Conservation (phyloP, 208 protist genomes). For the Trypanosoma congolense region DNA sequence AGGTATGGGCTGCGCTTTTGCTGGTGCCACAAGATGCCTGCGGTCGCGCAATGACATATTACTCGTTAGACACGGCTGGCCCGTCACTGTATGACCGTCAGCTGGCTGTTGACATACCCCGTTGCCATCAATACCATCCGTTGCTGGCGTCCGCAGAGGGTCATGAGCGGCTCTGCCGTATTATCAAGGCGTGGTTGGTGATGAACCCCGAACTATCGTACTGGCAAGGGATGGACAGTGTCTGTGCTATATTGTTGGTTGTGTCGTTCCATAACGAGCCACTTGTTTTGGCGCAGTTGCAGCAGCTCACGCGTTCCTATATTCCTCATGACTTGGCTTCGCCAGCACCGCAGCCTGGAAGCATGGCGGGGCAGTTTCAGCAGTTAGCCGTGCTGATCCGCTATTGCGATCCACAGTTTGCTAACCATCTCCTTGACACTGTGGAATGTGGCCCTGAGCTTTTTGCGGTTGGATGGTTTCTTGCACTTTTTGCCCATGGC, state of each 20-base stretch:
- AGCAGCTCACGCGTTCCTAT: conserved; percentile 74
- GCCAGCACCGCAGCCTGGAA: conserved; percentile 1
- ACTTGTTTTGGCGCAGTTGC: conserved; percentile 71
- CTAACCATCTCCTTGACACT: conserved; percentile 70
- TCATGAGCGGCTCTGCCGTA: conserved; percentile 54
- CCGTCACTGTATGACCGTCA: conserved; percentile 67
- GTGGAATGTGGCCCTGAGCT: conserved; percentile 85
- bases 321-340: conserved; percentile 53
- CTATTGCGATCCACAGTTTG: conserved; percentile 90
- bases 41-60: conserved; percentile 15
- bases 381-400: conserved; percentile 52
- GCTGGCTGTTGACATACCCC: conserved; percentile 91
- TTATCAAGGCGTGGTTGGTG: conserved; percentile 83
- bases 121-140: conserved; percentile 93
- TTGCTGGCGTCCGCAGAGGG: conserved; percentile 71
- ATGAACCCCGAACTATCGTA: conserved; percentile 56
- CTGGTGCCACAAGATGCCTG: conserved; percentile 37
- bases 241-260: conserved; percentile 84
- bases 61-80: conserved; percentile 18
- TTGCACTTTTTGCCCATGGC: conserved; percentile 87
- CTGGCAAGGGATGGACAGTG: conserved; percentile 93
- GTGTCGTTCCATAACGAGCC: conserved; percentile 64
- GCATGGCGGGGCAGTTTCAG: conserved; percentile 70
- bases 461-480: conserved; percentile 95
- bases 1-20: conserved; percentile 87